Evolutionary conservation across 1,139 yeast species (phyloP).

Genomic region (Yarrowia galli): DNA sequence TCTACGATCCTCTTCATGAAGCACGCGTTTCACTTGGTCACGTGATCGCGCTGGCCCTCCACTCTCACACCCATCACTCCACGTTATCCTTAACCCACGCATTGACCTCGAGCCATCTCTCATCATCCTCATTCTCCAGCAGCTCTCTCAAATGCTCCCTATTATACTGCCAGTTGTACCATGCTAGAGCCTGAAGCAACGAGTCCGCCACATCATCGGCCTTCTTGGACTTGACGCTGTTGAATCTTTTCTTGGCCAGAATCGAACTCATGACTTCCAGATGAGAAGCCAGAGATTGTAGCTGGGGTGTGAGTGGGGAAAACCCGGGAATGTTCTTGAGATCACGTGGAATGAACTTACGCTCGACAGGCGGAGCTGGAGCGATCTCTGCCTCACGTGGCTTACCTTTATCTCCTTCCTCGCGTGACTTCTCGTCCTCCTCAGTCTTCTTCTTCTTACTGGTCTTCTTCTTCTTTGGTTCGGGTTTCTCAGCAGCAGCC

Average conservation of each 20-base stretch:
- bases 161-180: conserved; percentile 35
- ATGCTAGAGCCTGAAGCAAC: conserved; percentile 27
- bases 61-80: neutral
- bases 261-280: conserved; percentile 17
- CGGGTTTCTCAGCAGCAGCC: neutral
- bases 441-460: neutral
- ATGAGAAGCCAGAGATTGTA: neutral
- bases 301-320: neutral
- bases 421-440: neutral
- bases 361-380: neutral
- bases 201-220: conserved; percentile 36
- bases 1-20: too few relatives aligned
- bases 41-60: too few relatives aligned
- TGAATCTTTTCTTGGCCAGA: neutral
- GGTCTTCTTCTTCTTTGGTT: neutral
- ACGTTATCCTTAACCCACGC: conserved; percentile 22
- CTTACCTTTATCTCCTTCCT: neutral
- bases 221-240: conserved; percentile 10
- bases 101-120: conserved; percentile 3
- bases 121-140: conserved; percentile 5
- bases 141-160: conserved; percentile 5
- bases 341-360: neutral
- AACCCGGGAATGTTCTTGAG: conserved; percentile 10
- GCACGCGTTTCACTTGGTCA: too few relatives aligned
- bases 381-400: neutral